Conservation (phyloP, 495 filamentous ascomycete species). For the Aspergillus haitiensis region DNA sequence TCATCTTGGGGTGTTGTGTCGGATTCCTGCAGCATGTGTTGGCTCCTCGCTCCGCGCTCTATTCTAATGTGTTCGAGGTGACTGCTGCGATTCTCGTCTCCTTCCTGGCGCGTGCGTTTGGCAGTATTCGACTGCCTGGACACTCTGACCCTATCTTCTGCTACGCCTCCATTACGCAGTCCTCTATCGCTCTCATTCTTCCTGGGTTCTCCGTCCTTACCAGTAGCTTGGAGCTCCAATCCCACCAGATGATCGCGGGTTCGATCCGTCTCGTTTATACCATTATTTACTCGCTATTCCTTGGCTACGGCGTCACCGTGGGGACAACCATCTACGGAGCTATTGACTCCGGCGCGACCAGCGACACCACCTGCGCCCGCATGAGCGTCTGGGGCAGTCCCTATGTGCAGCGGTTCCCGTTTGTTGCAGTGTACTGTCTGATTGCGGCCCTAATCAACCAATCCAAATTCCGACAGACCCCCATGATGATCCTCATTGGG, state of each 20-base stretch:
- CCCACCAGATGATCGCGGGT: slow-evolving; percentile 80
- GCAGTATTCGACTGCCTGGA: slow-evolving; percentile 61
- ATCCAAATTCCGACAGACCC: slow-evolving; percentile 84
- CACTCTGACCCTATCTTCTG: slow-evolving; percentile 69
- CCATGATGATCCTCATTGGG: slow-evolving; percentile 81
- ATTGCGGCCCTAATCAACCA: slow-evolving; percentile 87
- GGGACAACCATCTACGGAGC: slow-evolving; percentile 87
- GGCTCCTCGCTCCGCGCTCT: slow-evolving; percentile 73
- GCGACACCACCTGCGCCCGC: slow-evolving; percentile 64
- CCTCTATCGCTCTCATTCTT: slow-evolving; percentile 87
- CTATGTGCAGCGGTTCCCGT: slow-evolving; percentile 53
- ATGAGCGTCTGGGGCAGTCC: slow-evolving; percentile 47
- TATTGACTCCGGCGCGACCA: slow-evolving; percentile 72
- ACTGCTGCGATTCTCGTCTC: slow-evolving; percentile 80
- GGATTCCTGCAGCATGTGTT: slow-evolving; percentile 81
- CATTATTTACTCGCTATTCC: slow-evolving; percentile 91
- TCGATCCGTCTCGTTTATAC: slow-evolving; percentile 95
- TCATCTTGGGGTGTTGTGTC: slow-evolving; percentile 77
- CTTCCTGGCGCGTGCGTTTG: slow-evolving; percentile 83
- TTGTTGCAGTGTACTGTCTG: slow-evolving; percentile 73
- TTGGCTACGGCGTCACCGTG: slow-evolving; percentile 93
- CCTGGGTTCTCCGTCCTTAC: slow-evolving; percentile 85
- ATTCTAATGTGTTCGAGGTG: slow-evolving; percentile 88
- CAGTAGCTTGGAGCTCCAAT: slow-evolving; percentile 84
- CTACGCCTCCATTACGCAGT: slow-evolving; percentile 88